Conservation (phyloP, 2,329 filamentous ascomycete genomes). For the Periglandula ipomoeae region DNA sequence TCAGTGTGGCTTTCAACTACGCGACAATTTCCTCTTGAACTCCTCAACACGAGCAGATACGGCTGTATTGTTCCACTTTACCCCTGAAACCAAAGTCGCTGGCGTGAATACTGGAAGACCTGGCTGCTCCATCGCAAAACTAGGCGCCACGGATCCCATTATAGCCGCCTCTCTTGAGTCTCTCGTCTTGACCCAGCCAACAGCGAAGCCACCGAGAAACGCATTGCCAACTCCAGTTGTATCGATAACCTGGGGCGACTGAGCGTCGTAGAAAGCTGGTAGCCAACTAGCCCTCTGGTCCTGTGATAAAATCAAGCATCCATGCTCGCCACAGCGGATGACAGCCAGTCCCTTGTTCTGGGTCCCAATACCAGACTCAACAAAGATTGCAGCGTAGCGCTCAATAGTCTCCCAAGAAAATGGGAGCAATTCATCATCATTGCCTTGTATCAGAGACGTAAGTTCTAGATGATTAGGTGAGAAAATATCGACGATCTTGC, state of each 20-base stretch:
- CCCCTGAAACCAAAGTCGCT: not conserved
- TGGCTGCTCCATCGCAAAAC: not conserved
- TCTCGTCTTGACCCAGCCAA: not conserved
- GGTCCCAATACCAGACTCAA: not conserved
- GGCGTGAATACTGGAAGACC: not conserved
- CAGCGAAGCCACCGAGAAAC: not conserved
- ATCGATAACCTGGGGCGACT: not conserved
- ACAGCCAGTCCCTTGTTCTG: not conserved
- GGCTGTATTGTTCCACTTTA: not conserved
- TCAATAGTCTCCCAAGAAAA: not conserved
- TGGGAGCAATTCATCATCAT: not conserved
- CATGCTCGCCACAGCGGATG: not conserved
- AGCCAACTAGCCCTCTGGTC: not conserved
- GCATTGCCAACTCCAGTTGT: not conserved
- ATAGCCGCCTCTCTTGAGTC: not conserved
- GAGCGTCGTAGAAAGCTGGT: not conserved
- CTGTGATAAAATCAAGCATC: not conserved
- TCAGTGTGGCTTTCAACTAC: no score
- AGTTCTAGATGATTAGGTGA: not conserved
- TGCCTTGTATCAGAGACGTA: not conserved
- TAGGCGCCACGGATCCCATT: not conserved
- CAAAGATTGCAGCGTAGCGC: not conserved
- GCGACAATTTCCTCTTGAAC: not conserved
- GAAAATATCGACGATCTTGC: not conserved
- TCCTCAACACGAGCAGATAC: not conserved